phyloP scores from a whole-genome alignment of 2,329 filamentous ascomycete species.

The Fusarium coicis region DNA sequence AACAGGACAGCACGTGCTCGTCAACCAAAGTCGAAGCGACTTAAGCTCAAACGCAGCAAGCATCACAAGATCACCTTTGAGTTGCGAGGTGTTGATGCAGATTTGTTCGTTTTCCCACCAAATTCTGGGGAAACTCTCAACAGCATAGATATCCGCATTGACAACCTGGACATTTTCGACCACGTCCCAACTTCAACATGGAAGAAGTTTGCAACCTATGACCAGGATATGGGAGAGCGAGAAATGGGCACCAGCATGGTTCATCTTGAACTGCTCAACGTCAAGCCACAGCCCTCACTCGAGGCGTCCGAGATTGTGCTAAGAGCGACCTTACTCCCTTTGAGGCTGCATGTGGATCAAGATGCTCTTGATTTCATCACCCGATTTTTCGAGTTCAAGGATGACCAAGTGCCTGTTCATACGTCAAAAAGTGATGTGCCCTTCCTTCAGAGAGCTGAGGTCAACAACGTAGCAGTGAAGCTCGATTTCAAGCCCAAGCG shows the following conservation, averaged over 20 bases:
- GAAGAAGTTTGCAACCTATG: conserved; percentile 97
- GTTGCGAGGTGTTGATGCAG: conserved; percentile 82
- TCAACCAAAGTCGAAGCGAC: conserved; percentile 63
- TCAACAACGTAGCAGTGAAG: conserved; percentile 84
- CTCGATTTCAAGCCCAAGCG: conserved; percentile 97
- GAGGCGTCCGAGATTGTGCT: conserved; percentile 91
- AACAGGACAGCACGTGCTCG: conserved; percentile 58
- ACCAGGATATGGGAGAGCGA: conserved; percentile 85
- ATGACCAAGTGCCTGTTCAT: conserved; percentile 69
- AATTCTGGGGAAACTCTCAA: conserved; percentile 84
- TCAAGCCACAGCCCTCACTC: conserved; percentile 84
- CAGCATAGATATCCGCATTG: conserved; percentile 84
- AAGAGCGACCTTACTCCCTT: conserved; percentile 80
- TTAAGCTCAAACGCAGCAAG: conserved; percentile 85
- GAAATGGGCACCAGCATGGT: conserved; percentile 91
- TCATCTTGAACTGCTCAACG: conserved; percentile 87
- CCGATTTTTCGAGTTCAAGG: conserved; percentile 97
- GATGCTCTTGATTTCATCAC: conserved; percentile 97
- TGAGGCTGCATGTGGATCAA: conserved; percentile 95
- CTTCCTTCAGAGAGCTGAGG: conserved; percentile 89
- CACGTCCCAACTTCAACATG: conserved; percentile 95
- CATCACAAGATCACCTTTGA: conserved; percentile 97
- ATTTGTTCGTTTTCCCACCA: conserved; percentile 83
- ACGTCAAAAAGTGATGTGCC: conserved; percentile 76
- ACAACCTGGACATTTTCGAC: conserved; percentile 90